Conservation (phyloP, 2,329 filamentous ascomycete species). For the Trichoderma arundinaceum region DNA sequence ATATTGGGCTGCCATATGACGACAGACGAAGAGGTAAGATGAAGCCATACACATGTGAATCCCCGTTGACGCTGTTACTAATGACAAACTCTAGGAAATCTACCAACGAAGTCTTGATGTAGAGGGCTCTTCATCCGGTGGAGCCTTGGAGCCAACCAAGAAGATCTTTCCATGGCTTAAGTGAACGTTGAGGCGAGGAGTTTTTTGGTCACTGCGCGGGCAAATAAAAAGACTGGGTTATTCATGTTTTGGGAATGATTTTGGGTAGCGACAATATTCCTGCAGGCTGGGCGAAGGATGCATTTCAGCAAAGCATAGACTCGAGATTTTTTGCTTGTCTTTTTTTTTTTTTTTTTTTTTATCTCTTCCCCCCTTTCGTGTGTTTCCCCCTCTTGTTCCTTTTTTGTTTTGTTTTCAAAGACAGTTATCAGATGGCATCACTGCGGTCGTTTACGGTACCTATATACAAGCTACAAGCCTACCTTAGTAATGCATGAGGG, state of each 20-base stretch:
- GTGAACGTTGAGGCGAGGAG: slow-evolving; percentile 42
- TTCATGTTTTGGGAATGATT: slow-evolving; percentile 26
- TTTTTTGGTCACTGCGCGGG: slow-evolving; percentile 35
- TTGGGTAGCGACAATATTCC: slow-evolving; percentile 26
- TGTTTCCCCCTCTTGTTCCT: not conserved
- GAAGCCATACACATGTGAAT: too few relatives aligned
- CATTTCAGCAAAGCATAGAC: slow-evolving; percentile 30
- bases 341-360: slow-evolving; percentile 1
- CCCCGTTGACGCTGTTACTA: not conserved
- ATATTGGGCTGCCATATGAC: slow-evolving; percentile 82
- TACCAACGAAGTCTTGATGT: slow-evolving; percentile 67
- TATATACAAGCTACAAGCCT: slow-evolving; percentile 13
- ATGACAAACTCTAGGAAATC: slow-evolving; percentile 58
- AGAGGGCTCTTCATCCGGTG: slow-evolving; percentile 56
- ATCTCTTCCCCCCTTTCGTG: slow-evolving; percentile 3
- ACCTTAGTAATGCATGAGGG: slow-evolving; percentile 25
- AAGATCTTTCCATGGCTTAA: slow-evolving; percentile 73
- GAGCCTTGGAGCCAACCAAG: slow-evolving; percentile 55
- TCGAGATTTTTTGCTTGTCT: slow-evolving; percentile 20
- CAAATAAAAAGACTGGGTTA: slow-evolving; percentile 28
- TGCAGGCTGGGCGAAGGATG: slow-evolving; percentile 31
- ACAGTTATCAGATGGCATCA: slow-evolving; percentile 25
- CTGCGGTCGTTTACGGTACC: slow-evolving; percentile 19
- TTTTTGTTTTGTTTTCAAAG: slow-evolving; percentile 14
- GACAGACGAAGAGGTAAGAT: slow-evolving; percentile 83